Evolutionary conservation across 2,329 filamentous ascomycete species (phyloP).

Genomic region (Gaeumannomyces sp.): DNA sequence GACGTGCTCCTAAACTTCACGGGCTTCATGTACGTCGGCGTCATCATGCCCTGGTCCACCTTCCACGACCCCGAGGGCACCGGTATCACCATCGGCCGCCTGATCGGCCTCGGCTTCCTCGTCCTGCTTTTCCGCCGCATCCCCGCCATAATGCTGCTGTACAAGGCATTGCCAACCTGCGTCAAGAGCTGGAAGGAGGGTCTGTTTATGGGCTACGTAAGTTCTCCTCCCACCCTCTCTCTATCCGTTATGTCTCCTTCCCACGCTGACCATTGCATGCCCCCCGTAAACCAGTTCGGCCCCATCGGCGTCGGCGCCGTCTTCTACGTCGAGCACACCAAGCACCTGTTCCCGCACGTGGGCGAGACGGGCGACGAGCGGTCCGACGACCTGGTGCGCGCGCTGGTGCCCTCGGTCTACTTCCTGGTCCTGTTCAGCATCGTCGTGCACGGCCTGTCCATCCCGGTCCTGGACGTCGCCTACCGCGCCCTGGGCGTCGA

Average conservation of each 20-base stretch:
- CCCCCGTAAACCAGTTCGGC: constrained; percentile 51
- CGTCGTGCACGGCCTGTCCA: constrained; percentile 41
- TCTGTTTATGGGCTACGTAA: constrained; percentile 71
- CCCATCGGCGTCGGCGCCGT: constrained; percentile 91
- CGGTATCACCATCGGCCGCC: constrained; percentile 67
- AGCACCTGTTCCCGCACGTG: constrained; percentile 32
- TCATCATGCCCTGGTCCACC: constrained; percentile 70
- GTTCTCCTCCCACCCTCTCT: neutral
- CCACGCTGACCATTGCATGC: neutral
- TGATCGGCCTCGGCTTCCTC: constrained; percentile 67
- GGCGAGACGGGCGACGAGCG: constrained; percentile 29
- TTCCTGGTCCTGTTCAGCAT: constrained; percentile 37
- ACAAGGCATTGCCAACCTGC: constrained; percentile 75
- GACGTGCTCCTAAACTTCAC: constrained; percentile 89
- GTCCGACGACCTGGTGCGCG: constrained; percentile 27
- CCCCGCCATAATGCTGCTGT: constrained; percentile 68
- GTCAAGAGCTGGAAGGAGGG: constrained; percentile 61
- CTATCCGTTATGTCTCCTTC: too few relatives aligned
- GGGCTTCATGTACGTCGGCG: constrained; percentile 91
- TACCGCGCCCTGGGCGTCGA: constrained; percentile 33
- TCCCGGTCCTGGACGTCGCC: constrained; percentile 34
- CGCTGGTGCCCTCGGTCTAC: constrained; percentile 33
- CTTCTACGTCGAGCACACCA: constrained; percentile 70
- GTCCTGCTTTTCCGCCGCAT: constrained; percentile 72
- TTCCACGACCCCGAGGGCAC: constrained; percentile 58